These are phyloP conservation scores for Taphrina communis DNA, from an alignment of 1,139 yeast genomes.

Conservation along the genomic window DNA sequence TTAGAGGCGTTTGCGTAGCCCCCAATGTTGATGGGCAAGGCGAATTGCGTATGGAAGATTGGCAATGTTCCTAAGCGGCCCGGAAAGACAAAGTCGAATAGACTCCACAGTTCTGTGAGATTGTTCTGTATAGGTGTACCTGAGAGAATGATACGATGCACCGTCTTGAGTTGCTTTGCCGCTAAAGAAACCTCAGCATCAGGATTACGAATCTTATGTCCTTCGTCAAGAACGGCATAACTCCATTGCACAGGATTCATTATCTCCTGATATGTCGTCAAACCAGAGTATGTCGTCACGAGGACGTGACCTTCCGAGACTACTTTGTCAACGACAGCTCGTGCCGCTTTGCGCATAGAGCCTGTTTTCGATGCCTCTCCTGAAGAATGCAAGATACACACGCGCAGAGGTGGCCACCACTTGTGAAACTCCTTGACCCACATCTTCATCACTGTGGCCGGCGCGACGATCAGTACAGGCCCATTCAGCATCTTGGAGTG, in stretches of 20 bases:
- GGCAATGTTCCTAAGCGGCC: constrained; percentile 94
- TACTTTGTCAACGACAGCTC: constrained; percentile 57
- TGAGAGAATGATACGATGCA: constrained; percentile 81
- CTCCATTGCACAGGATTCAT: constrained; percentile 82
- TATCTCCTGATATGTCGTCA: constrained; percentile 73
- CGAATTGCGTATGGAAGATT: constrained; percentile 88
- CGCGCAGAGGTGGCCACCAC: constrained; percentile 97
- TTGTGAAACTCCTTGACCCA: constrained; percentile 95
- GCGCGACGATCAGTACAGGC: constrained; percentile 88
- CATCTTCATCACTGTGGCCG: constrained; percentile 93
- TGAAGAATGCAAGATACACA: constrained; percentile 85
- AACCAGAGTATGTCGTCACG: constrained; percentile 90
- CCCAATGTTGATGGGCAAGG: constrained; percentile 93
- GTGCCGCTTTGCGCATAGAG: constrained; percentile 52
- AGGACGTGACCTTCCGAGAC: constrained; percentile 75
- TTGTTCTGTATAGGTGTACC: constrained; percentile 98
- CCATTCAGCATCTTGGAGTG: constrained; percentile 74
- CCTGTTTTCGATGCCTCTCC: constrained; percentile 80
- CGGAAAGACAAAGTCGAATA: constrained; percentile 93
- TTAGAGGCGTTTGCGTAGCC: constrained; percentile 98
- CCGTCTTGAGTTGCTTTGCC: constrained; percentile 81
- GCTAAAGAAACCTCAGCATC: constrained; percentile 85
- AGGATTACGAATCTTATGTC: constrained; percentile 95
- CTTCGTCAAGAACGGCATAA: constrained; percentile 90
- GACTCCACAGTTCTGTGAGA: constrained; percentile 86